Evolutionary conservation across 352 stramenopile species (phyloP), one percentile per base, ranked within the genome.

Genomic region (Phytophthora boehmeriae): DNA sequence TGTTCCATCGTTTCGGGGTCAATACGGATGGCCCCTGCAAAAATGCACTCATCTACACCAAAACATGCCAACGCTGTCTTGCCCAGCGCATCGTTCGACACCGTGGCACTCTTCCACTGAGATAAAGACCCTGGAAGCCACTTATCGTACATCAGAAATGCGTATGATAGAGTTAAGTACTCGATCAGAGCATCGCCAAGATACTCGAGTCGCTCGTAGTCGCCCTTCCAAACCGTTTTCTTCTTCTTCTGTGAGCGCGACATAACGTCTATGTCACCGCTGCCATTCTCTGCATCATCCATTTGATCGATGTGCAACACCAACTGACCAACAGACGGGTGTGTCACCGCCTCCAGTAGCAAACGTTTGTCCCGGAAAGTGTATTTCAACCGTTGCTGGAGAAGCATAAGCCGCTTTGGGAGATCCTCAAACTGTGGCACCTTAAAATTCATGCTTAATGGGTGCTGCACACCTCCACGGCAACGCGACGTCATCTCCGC

Each of bases 121-220:
- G 87, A 79, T 5, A 95, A 65, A 11, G 85, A 88, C 8, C 87
- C 83, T 2, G 85, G 87, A n/a, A 90, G 65, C 87, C 87, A 95
- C 52, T 68, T 75, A 27, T 78, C 73, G 51, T 92, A 87, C 50
- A 51, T 78, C 44, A 90, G 54, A 54, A 86, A 92, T 1, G 84
- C 87, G 54, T 96, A 94, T 13, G 88, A 89, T 13, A 96, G 73
- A 36, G 89, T 94, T 38, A 97, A 58, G 54, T 95, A 97, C 61
- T 96, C 89, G 48, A 97, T 93, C 45, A 97, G 73, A 9, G 89
- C 89, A 49, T 97, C 89, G 8, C 89, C 89, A 16, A 97, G 64
- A 52, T 95, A 97, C 59, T 97, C 89, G 8, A 97, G 57, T 5
- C 89, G 86, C 62, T 97, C 87, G 42, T 97, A 97, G 56, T 97